A percentile compares a stretch with the other conserved stretches of the same genome.
phyloP scores from a whole-genome alignment of 192 early-diverging fungal species.

The Coemansia sp. region DNA sequence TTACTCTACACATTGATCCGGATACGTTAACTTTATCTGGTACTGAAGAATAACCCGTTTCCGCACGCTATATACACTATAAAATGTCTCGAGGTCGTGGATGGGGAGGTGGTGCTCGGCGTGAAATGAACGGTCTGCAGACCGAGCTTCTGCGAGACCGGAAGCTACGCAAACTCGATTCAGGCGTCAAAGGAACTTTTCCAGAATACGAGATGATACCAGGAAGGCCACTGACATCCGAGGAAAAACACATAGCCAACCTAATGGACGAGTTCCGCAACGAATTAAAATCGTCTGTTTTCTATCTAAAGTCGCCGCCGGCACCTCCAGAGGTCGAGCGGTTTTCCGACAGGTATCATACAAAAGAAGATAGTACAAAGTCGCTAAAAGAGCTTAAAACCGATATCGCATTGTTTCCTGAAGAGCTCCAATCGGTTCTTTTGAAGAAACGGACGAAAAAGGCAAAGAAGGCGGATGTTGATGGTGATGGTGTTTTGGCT shows the following conservation, averaged over 20 bases:
- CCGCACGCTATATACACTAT: background rate
- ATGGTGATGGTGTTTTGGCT: constrained; percentile 21
- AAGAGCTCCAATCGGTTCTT: constrained; percentile 45
- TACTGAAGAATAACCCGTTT: too few relatives aligned
- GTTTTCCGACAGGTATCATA: constrained; percentile 50
- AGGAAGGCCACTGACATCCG: constrained; percentile 17
- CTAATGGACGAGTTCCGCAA: constrained; percentile 32
- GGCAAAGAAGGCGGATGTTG: constrained; percentile 15
- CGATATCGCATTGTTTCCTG: constrained; percentile 40
- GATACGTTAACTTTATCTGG: background rate
- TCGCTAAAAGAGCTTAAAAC: constrained; percentile 45
- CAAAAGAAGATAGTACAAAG: background rate
- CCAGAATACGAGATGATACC: constrained; percentile 34
- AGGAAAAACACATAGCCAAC: constrained; percentile 34
- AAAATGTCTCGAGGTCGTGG: constrained; percentile 42
- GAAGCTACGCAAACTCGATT: constrained; percentile 17
- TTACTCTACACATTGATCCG: background rate
- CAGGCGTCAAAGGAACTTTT: constrained; percentile 11
- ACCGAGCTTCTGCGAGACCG: constrained; percentile 40
- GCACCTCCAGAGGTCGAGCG: constrained; percentile 43
- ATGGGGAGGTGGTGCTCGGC: constrained; percentile 34
- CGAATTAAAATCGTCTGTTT: constrained; percentile 31
- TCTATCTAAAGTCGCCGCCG: constrained; percentile 44
- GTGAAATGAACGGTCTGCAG: constrained; percentile 46
- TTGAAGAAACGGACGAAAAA: constrained; percentile 32